Percentiles rank a stretch among this genome's conserved stretches.
These are phyloP conservation scores for Xylariaceae sp. DNA, from an alignment of 2,329 filamentous ascomycete species.

Conservation along the genomic window DNA sequence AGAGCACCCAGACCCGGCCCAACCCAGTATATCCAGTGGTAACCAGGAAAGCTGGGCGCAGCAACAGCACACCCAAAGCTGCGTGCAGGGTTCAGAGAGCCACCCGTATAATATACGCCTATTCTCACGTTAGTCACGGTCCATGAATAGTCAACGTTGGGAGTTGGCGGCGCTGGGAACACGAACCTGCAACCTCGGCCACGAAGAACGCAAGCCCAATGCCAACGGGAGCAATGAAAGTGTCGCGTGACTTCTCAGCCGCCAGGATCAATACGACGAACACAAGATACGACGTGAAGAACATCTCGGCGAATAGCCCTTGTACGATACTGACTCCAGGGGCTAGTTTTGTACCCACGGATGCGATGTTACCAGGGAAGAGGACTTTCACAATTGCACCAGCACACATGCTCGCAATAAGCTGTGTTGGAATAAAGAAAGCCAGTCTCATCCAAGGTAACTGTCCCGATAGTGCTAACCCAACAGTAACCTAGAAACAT, in stretches of 20 bases:
- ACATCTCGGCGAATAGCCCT: constrained; percentile 56
- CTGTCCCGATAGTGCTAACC: constrained; percentile 46
- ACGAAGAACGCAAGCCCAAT: constrained; percentile 64
- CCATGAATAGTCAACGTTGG: not conserved
- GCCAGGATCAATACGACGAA: constrained; percentile 61
- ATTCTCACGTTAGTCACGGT: not conserved
- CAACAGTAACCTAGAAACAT: constrained; percentile 40
- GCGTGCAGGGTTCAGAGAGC: constrained; percentile 41
- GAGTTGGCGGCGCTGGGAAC: not conserved
- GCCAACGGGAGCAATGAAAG: constrained; percentile 60
- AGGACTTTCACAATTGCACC: constrained; percentile 50
- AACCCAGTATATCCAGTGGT: constrained; percentile 44
- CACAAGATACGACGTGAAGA: constrained; percentile 54
- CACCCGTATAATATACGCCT: constrained; percentile 39
- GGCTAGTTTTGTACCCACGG: constrained; percentile 23
- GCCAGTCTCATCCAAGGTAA: constrained; percentile 42
- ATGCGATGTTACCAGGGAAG: constrained; percentile 44
- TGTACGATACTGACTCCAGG: constrained; percentile 36
- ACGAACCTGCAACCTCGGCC: constrained; percentile 34
- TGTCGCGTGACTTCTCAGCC: constrained; percentile 61
- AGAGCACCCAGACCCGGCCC: constrained; percentile 40
- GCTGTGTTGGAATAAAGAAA: constrained; percentile 46
- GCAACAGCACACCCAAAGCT: constrained; percentile 41
- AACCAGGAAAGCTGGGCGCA: constrained; percentile 32
- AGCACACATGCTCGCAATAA: constrained; percentile 49